phyloP scores from a whole-genome alignment of 2,329 filamentous ascomycete species.

The Pseudogymnoascus sp. region DNA sequence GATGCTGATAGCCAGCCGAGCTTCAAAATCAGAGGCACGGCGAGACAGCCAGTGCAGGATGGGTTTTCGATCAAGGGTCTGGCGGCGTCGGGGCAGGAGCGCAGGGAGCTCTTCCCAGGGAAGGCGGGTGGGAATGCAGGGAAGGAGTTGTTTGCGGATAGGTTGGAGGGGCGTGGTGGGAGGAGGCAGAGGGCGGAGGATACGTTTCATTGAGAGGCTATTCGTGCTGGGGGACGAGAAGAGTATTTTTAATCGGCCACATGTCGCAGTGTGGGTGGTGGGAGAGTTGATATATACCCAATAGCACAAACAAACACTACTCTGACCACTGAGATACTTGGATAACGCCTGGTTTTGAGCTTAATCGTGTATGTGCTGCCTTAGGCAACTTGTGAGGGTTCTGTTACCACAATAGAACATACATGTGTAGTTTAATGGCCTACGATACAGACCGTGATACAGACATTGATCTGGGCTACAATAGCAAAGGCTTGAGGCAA shows the following conservation, averaged over 20 bases:
- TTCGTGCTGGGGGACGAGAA: neutral
- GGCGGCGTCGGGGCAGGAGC: conserved; percentile 46
- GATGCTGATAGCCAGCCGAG: conserved; percentile 29
- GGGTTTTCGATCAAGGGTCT: conserved; percentile 63
- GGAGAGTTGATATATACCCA: conserved; percentile 1
- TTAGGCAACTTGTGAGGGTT: neutral
- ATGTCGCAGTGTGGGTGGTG: neutral
- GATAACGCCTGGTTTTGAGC: neutral
- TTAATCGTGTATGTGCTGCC: neutral
- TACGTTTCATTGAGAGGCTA: conserved; percentile 52
- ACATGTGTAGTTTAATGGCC: neutral
- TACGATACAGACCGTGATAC: neutral
- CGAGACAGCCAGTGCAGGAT: conserved; percentile 36
- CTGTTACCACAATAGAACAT: neutral
- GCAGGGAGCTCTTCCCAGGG: conserved; percentile 63
- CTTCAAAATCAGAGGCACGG: conserved; percentile 57
- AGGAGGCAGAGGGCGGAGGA: conserved; percentile 65
- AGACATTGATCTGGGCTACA: neutral
- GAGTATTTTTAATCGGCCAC: neutral
- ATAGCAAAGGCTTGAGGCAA: neutral
- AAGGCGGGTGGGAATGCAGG: conserved; percentile 54
- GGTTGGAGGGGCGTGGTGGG: conserved; percentile 48
- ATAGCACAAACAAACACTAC: conserved; percentile 6
- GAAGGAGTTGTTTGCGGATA: conserved; percentile 64
- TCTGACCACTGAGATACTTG: neutral